A percentile compares a stretch with the other conserved stretches of the same genome.
phyloP scores from a whole-genome alignment of 2,329 filamentous ascomycete genomes.

The Aspergillus ochraceus region DNA sequence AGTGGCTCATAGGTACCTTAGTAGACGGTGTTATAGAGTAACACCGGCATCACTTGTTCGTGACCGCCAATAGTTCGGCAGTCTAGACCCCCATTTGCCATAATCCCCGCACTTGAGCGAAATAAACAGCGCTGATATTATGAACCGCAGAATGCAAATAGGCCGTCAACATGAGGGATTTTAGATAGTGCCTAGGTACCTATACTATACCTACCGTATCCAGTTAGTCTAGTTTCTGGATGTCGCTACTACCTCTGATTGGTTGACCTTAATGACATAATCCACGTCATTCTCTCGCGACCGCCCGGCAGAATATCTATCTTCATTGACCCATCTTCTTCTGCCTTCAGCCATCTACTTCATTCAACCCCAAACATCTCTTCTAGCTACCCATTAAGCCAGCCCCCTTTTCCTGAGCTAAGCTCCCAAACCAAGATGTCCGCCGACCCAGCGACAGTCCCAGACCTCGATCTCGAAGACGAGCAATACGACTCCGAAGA shows the following conservation, averaged over 20 bases:
- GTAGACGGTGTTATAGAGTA: not conserved
- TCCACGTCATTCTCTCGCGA: not conserved
- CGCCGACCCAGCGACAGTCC: constrained; percentile 11
- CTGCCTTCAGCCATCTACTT: not conserved
- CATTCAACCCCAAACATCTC: not conserved
- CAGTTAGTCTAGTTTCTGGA: no score
- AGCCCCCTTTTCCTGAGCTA: no score
- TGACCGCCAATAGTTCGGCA: not conserved
- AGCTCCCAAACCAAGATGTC: constrained; percentile 1
- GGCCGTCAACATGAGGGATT: no score
- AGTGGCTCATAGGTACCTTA: not conserved
- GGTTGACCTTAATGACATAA: no score
- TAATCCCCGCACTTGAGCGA: no score
- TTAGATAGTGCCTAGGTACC: no score
- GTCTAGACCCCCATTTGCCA: no score
- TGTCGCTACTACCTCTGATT: no score
- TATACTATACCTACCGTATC: no score
- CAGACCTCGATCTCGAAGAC: constrained; percentile 30
- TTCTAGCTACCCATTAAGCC: not conserved
- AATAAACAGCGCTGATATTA: no score
- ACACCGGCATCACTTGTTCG: not conserved
- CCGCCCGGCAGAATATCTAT: not conserved
- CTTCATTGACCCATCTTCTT: no score
- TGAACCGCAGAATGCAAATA: no score
- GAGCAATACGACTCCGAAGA: constrained; percentile 40